phyloP scores from a whole-genome alignment of 768 basidiomycete species.

The Leccinum sublutescens region DNA sequence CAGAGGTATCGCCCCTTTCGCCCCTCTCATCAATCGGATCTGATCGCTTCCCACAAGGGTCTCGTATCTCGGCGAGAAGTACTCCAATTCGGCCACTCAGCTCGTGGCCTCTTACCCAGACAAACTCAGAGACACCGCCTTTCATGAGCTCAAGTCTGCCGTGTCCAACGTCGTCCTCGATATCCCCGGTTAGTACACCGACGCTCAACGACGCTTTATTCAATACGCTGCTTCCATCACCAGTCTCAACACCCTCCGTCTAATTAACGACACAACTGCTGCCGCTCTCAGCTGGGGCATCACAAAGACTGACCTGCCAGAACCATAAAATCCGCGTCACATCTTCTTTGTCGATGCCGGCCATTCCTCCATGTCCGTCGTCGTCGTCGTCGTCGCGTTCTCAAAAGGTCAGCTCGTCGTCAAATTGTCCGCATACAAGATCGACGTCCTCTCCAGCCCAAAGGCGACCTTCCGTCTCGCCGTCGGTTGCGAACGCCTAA shows the following conservation, averaged over 20 bases:
- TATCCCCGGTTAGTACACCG: slow-evolving; percentile 96
- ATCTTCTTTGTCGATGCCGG: slow-evolving; percentile 96
- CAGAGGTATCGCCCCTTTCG: slow-evolving; percentile 55
- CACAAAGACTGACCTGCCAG: slow-evolving; percentile 95
- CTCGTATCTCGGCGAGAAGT: slow-evolving; percentile 79
- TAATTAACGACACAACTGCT: slow-evolving; percentile 97
- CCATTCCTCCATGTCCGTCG: slow-evolving; percentile 84
- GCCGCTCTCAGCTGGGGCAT: slow-evolving; percentile 97
- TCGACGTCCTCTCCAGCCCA: slow-evolving; percentile 87
- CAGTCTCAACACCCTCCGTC: slow-evolving; percentile 84
- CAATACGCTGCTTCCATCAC: slow-evolving; percentile 89
- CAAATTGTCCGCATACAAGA: slow-evolving; percentile 92
- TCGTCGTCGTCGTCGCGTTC: slow-evolving; percentile 77
- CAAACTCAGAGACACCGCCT: slow-evolving; percentile 85
- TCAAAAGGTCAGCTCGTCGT: slow-evolving; percentile 89
- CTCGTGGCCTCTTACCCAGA: slow-evolving; percentile 88
- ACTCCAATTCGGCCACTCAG: slow-evolving; percentile 83
- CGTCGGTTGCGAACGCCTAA: slow-evolving; percentile 88
- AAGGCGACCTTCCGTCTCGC: slow-evolving; percentile 92
- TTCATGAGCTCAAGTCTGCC: slow-evolving; percentile 78
- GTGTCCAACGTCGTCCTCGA: slow-evolving; percentile 94
- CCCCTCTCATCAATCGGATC: slow-evolving; percentile 7
- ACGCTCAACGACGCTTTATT: slow-evolving; percentile 78
- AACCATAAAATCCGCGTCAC: slow-evolving; percentile 74
- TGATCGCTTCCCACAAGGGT: slow-evolving; percentile 51